phyloP scores from a whole-genome alignment of 805 yeast species.

The Phaffomyces thermotolerans region DNA sequence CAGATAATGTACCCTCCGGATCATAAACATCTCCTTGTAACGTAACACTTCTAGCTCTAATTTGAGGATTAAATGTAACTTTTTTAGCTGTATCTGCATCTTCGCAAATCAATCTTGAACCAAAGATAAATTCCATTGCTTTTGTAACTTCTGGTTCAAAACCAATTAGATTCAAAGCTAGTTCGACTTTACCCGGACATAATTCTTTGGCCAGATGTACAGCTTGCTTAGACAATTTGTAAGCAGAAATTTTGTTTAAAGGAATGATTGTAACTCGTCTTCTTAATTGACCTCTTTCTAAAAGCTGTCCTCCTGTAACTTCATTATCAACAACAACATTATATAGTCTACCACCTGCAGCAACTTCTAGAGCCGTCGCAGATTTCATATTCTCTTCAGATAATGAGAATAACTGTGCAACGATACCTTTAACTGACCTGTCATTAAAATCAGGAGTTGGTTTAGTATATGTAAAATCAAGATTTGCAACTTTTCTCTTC shows the following conservation, averaged over 20 bases:
- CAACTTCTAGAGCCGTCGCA: constrained; percentile 81
- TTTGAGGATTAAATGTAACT: constrained; percentile 80
- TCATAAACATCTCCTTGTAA: constrained; percentile 91
- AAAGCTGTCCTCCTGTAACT: constrained; percentile 70
- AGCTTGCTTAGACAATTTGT: constrained; percentile 42
- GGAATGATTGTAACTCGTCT: constrained; percentile 90
- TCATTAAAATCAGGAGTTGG: constrained; percentile 59
- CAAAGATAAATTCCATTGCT: constrained; percentile 92
- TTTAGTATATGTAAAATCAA: constrained; percentile 65
- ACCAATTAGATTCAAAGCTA: constrained; percentile 78
- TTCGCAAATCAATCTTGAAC: constrained; percentile 78
- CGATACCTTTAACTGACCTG: constrained; percentile 72
- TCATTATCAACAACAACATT: constrained; percentile 90
- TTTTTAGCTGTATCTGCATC: constrained; percentile 84
- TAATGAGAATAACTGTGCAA: constrained; percentile 74
- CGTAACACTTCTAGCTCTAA: constrained; percentile 79
- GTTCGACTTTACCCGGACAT: constrained; percentile 79
- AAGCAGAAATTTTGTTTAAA: constrained; percentile 70
- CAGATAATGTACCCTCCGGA: constrained; percentile 92
- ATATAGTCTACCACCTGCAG: constrained; percentile 88
- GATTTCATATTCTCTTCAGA: constrained; percentile 48
- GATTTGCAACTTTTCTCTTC: constrained; percentile 57
- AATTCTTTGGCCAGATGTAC: constrained; percentile 63
- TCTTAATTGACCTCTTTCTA: constrained; percentile 70
- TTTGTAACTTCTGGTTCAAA: constrained; percentile 61